phyloP scores from a whole-genome alignment of 805 yeast species.

The Candida coquimbonensis region DNA sequence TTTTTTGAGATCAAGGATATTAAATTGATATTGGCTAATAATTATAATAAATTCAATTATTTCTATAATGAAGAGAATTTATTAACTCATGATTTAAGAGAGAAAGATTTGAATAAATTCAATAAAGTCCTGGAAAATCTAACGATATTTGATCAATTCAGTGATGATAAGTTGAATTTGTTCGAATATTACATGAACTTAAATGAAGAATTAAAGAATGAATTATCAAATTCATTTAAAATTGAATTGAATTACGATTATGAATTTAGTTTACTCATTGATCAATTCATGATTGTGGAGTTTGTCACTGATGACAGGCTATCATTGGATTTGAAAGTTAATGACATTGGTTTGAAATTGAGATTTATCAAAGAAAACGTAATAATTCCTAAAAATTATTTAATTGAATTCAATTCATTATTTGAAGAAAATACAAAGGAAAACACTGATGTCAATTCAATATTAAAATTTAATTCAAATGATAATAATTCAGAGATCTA shows the following conservation, averaged over 20 bases:
- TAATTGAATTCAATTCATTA: background rate
- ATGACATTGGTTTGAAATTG: conserved; percentile 6
- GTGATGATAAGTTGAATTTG: conserved; percentile 14
- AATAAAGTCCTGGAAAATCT: conserved; percentile 15
- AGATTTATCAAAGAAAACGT: background rate
- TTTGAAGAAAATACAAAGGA: background rate
- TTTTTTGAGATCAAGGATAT: conserved; percentile 8
- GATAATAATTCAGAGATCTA: conserved; percentile 5
- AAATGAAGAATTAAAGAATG: conserved; percentile 4
- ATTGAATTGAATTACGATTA: conserved; percentile 14
- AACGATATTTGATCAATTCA: conserved; percentile 19
- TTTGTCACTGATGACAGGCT: conserved; percentile 16
- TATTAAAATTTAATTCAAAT: conserved; percentile 2
- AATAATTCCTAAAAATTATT: conserved; percentile 1
- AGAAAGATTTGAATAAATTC: conserved; percentile 14
- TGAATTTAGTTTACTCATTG: conserved; percentile 12
- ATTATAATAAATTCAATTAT: conserved; percentile 18
- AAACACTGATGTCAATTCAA: background rate
- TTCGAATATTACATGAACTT: conserved; percentile 14
- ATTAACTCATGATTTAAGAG: conserved; percentile 10
- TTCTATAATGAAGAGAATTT: conserved; percentile 13
- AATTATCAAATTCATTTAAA: background rate
- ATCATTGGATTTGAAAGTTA: background rate
- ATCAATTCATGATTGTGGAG: conserved; percentile 7
- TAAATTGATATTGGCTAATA: conserved; percentile 21